Evolutionary conservation across 2,329 filamentous ascomycete genomes (phyloP).

Genomic region (Falciphora oryzae): DNA sequence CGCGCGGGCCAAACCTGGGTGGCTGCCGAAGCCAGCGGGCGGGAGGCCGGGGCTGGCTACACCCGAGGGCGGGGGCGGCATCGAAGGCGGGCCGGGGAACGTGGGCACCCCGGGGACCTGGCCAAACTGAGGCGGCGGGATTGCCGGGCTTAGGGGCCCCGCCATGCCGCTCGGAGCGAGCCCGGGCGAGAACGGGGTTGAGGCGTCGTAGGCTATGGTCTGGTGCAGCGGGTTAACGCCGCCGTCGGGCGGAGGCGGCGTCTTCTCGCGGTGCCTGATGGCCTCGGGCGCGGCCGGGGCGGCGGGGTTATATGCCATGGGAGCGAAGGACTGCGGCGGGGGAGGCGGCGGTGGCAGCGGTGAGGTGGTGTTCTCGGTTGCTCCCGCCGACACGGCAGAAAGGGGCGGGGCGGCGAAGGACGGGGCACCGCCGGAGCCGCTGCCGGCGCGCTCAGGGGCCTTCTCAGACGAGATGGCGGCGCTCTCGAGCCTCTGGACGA

Average conservation of each 20-base stretch:
- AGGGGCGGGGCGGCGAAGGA: slow-evolving; percentile 37
- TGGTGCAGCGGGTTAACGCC: slow-evolving; percentile 52
- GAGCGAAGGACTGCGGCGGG: slow-evolving; percentile 43
- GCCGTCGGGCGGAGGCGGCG: slow-evolving; percentile 67
- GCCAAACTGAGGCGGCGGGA: slow-evolving; percentile 30
- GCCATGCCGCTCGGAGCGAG: slow-evolving; percentile 42
- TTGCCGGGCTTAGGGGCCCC: slow-evolving; percentile 33
- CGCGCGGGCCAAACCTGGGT: slow-evolving; percentile 39
- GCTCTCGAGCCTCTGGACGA: slow-evolving; percentile 69
- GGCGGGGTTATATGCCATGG: slow-evolving; percentile 74
- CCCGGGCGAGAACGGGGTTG: slow-evolving; percentile 46
- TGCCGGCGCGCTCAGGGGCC: slow-evolving; percentile 11
- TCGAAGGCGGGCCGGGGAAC: slow-evolving; percentile 31
- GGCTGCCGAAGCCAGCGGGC: slow-evolving; percentile 36
- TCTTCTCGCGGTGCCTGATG: slow-evolving; percentile 71
- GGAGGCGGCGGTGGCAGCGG: slow-evolving; percentile 25
- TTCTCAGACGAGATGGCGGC: slow-evolving; percentile 53
- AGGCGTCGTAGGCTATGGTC: slow-evolving; percentile 50
- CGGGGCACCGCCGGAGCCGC: slow-evolving; percentile 20
- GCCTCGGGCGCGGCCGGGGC: slow-evolving; percentile 69
- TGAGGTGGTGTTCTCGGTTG: slow-evolving; percentile 20
- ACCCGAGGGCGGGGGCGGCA: slow-evolving; percentile 28
- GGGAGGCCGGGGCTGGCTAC: slow-evolving; percentile 33
- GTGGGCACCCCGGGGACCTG: slow-evolving; percentile 32
- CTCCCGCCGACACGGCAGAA: slow-evolving; percentile 23